Evolutionary conservation across 306 rosid genomes (phyloP).

Genomic region (Mimosa pudica): DNA sequence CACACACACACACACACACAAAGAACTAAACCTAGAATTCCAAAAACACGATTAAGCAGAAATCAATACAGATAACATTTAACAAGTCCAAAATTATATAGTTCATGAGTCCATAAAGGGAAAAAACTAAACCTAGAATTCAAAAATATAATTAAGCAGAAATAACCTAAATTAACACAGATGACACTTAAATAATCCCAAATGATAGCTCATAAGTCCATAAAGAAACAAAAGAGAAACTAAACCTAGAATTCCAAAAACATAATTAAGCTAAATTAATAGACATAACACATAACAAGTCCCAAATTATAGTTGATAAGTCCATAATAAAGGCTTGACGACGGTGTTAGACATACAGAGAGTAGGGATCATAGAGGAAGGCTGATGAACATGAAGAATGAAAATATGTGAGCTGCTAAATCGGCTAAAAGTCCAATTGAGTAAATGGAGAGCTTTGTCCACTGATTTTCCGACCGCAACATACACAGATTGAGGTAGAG

Average conservation of each 20-base stretch:
- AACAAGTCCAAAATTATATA: no score
- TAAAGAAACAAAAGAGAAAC: not conserved
- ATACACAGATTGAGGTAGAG: constrained; percentile 36
- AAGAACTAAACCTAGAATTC: not conserved
- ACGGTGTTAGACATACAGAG: constrained; percentile 47
- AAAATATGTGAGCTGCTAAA: constrained; percentile 52
- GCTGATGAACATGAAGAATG: constrained; percentile 70
- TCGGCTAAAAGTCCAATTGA: constrained; percentile 60
- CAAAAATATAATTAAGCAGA: not conserved
- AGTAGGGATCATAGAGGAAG: constrained; percentile 77
- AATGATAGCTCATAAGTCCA: not conserved
- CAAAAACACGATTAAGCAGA: no score
- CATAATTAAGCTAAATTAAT: no score
- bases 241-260: no score
- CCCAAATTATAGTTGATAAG: no score
- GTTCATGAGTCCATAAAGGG: no score
- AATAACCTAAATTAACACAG: not conserved
- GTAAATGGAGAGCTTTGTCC: constrained; percentile 57
- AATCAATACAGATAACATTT: no score
- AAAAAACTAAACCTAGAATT: not conserved
- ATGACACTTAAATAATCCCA: not conserved
- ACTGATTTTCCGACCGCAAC: constrained; percentile 76
- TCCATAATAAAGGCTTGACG: not conserved
- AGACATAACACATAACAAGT: no score
- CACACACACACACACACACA: no score